Evolutionary conservation across 371 early-diverging fungal species (phyloP).

Genomic region (Mucor racemosus): DNA sequence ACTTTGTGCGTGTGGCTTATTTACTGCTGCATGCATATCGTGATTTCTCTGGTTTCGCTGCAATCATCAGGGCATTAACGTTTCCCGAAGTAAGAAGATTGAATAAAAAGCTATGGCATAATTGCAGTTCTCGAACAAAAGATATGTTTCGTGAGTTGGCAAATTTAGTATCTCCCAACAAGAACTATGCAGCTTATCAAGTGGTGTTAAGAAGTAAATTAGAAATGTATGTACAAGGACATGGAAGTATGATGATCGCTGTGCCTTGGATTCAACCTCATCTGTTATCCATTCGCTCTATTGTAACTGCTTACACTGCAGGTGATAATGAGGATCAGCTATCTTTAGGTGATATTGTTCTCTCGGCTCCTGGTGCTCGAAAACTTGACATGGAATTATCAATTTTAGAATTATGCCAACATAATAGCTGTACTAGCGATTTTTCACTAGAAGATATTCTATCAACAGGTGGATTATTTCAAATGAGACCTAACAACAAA

Average conservation of each 20-base stretch:
- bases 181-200: constrained; percentile 52
- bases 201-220: constrained; percentile 53
- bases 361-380: constrained; percentile 50
- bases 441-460: constrained; percentile 20
- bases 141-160: constrained; percentile 57
- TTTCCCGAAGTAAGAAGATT: constrained; percentile 64
- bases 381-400: constrained; percentile 28
- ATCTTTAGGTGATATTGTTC: constrained; percentile 23
- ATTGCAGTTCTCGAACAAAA: constrained; percentile 54
- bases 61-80: constrained; percentile 59
- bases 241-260: constrained; percentile 51
- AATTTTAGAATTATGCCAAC: constrained; percentile 32
- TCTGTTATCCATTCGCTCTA: constrained; percentile 57
- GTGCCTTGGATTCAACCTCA: constrained; percentile 74
- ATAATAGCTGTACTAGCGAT: constrained; percentile 16
- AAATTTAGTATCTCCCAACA: constrained; percentile 43
- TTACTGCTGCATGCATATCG: constrained; percentile 65
- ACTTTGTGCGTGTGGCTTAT: constrained; percentile 58
- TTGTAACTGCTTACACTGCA: constrained; percentile 63
- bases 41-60: constrained; percentile 66
- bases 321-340: constrained; percentile 44
- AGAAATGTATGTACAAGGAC: constrained; percentile 24
- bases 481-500: not conserved
- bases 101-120: constrained; percentile 53
- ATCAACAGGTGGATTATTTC: not conserved